Conservation (phyloP, 805 yeast species). For the Metschnikowia amazonensis region DNA sequence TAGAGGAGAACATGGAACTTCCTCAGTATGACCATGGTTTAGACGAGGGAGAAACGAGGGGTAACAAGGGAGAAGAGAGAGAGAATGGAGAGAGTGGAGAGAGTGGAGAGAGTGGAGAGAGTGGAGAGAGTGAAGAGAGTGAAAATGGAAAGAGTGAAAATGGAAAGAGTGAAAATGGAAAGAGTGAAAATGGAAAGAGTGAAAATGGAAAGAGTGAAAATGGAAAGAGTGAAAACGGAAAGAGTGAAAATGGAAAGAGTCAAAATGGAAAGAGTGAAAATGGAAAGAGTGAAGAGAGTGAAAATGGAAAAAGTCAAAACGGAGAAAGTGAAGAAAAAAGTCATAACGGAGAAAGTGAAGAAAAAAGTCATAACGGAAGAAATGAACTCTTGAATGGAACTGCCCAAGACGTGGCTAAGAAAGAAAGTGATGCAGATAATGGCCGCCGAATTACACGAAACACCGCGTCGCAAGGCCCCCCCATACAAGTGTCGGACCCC, state of each 20-base stretch:
- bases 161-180: neutral
- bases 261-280: slow-evolving; percentile 7
- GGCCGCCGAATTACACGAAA: slow-evolving; percentile 15
- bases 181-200: slow-evolving; percentile 11
- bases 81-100: too few species aligned
- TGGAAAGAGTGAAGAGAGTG: neutral
- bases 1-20: slow-evolving; percentile 61
- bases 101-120: too few species aligned
- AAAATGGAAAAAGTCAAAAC: neutral
- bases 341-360: neutral
- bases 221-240: neutral
- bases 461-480: slow-evolving; percentile 46
- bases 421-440: slow-evolving; percentile 12
- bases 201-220: neutral
- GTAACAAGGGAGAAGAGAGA: slow-evolving; percentile 15
- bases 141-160: neutral
- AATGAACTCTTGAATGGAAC: neutral
- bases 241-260: slow-evolving; percentile 2
- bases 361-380: too few species aligned
- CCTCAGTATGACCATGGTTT: slow-evolving; percentile 69
- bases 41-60: slow-evolving; percentile 17
- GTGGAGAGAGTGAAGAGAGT: slow-evolving; percentile 14
- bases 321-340: neutral
- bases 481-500: slow-evolving; percentile 44
- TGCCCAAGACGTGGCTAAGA: neutral